Percentiles rank a stretch among this genome's conserved stretches.
Evolutionary conservation across 352 stramenopile genomes (phyloP).

Genomic region (Phytophthora podocarpi): DNA sequence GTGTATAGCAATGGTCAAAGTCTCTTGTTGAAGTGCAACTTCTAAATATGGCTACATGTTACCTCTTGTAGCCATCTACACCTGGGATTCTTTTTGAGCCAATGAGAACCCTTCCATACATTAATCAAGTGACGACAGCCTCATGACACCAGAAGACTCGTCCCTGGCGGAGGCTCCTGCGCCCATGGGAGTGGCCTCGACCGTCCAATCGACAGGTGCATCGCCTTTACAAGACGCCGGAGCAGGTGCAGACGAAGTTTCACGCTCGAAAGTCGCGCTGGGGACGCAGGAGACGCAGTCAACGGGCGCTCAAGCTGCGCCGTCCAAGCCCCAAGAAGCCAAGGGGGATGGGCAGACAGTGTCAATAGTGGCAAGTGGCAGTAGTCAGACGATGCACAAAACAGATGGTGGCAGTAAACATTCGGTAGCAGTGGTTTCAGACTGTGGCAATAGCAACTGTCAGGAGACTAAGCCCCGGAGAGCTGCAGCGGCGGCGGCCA

Average conservation of each 20-base stretch:
- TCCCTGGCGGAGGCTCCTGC: conserved; percentile 2
- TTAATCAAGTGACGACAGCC: neutral
- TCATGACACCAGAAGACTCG: neutral
- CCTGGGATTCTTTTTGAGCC: too few relatives aligned
- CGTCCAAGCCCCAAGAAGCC: neutral
- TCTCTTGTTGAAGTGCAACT: conserved; percentile 1
- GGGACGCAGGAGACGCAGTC: neutral
- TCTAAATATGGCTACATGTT: conserved; percentile 17
- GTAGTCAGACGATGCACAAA: neutral
- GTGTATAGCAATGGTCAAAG: neutral
- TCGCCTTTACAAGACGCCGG: neutral
- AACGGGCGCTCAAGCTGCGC: neutral
- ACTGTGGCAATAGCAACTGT: neutral
- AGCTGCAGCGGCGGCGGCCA: conserved; percentile 8
- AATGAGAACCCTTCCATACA: too few relatives aligned
- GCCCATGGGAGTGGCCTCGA: neutral
- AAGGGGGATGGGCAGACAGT: neutral
- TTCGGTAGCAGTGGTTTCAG: neutral
- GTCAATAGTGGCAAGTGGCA: neutral
- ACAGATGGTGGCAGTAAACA: neutral
- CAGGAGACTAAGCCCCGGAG: neutral
- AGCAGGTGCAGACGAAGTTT: neutral
- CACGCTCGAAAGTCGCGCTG: neutral
- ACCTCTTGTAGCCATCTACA: conserved; percentile 1
- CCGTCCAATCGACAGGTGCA: neutral